phyloP scores from a whole-genome alignment of 805 yeast genomes.

The Candida arabinofermentans region DNA sequence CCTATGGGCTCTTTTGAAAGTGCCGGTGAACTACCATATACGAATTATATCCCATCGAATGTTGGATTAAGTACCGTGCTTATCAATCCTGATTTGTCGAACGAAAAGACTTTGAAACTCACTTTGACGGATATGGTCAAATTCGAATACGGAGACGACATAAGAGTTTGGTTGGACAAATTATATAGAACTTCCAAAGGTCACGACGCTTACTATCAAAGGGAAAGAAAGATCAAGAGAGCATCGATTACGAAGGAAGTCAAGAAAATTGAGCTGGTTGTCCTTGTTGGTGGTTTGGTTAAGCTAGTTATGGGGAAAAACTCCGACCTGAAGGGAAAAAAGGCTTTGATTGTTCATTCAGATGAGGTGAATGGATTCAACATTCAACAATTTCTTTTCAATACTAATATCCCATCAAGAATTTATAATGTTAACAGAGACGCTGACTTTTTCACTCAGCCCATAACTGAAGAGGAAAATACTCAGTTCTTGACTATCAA shows the following conservation, averaged over 20 bases:
- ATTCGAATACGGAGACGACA: constrained; percentile 21
- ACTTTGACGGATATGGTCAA: constrained; percentile 23
- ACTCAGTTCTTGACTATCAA: constrained; percentile 24
- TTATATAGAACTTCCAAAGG: constrained; percentile 20
- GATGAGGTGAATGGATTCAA: constrained; percentile 22
- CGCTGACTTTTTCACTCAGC: constrained; percentile 10
- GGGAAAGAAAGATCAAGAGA: constrained; percentile 23
- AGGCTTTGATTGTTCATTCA: constrained; percentile 24
- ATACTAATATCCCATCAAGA: constrained; percentile 10
- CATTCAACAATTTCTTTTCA: constrained; percentile 9
- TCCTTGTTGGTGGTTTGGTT: constrained; percentile 23
- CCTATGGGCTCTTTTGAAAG: constrained; percentile 24
- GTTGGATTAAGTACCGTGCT: constrained; percentile 24
- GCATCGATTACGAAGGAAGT: constrained; percentile 13
- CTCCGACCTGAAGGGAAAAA: constrained; percentile 4
- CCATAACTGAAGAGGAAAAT: constrained; percentile 1
- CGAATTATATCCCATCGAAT: constrained; percentile 18
- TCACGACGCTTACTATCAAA: constrained; percentile 17
- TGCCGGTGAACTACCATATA: constrained; percentile 18
- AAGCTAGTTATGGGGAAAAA: constrained; percentile 16
- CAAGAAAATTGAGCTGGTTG: constrained; percentile 20
- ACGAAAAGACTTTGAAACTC: constrained; percentile 17
- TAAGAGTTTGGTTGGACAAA: constrained; percentile 19
- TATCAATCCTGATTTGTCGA: constrained; percentile 16
- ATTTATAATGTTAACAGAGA: constrained; percentile 14